Base-by-base conservation (phyloP, 345 rosid species). In the Eucalyptus tenuipes region DNA sequence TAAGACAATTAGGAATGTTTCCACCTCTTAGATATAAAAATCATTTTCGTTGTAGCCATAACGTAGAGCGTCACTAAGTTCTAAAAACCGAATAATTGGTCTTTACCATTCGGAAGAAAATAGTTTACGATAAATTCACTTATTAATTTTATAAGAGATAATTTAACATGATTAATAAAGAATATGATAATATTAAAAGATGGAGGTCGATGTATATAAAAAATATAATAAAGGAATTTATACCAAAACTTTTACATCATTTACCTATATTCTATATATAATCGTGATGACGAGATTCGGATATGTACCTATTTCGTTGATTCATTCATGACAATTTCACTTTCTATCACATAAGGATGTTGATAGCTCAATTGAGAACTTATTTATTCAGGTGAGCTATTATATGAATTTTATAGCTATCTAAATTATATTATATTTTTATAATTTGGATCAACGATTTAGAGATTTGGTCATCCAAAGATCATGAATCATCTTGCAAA, bases 401-500 rank as follows among this genome's bases (percentile, higher is more conserved):
- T 6, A 59, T 33, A 37, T 37, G 5, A 37, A 71, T 20, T 71
- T 18, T 4, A 20, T 37, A 20, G 7, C 14, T 20, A 75, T 75
- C 5, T 24, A 37, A 75, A 75, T 71, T 33, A 75, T 44, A 5
- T 37, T 22, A 24, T 71, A 18, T 10, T 37, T 75, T 6, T 12
- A 22, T 75, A 75, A 75, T 4, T 10, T 1, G 0, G 2, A 75
- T 4, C 44, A 3, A 3, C 0, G 4, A 75, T 12, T 75, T 0
- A 3, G 3, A 75, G 45, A 10, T 22, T 44, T 2, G 8, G 1
- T 22, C 24, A 20, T 22, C 14, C 11, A 2, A 12, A 71, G 27
- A 71, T 71, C 47, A 5, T 37, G 8, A 27, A 37, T 71, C 14
- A 71, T 37, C 27, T 37, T 10, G 5, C 47, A 71, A 37, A 71